phyloP scores from a whole-genome alignment of 2,329 filamentous ascomycete species.

The Dryadomyces sulphureus region DNA sequence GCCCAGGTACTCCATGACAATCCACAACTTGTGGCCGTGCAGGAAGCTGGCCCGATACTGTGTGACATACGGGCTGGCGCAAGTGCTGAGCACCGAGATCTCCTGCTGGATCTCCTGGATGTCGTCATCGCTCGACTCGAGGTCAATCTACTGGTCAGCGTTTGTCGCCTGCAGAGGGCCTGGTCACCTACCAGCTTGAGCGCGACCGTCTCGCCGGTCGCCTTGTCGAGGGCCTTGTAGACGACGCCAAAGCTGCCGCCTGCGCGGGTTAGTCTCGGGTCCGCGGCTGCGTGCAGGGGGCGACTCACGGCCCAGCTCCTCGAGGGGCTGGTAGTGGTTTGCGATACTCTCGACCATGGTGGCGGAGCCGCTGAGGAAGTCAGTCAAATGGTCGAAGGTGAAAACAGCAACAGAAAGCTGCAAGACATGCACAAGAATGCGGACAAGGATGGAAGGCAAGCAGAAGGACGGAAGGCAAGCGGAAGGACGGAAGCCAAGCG shows the following conservation, averaged over 20 bases:
- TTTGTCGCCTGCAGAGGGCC: not conserved
- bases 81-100: conserved; percentile 88
- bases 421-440: conserved; percentile 6
- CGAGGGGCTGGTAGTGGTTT: conserved; percentile 81
- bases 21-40: conserved; percentile 95
- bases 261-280: conserved; percentile 21
- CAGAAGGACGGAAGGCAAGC: not conserved
- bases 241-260: conserved; percentile 93
- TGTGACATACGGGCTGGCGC: conserved; percentile 84
- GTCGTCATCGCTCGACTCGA: conserved; percentile 96
- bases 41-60: conserved; percentile 95
- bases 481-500: not conserved
- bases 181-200: conserved; percentile 78
- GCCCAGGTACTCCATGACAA: conserved; percentile 96
- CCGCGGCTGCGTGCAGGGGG: not conserved
- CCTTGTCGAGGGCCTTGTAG: conserved; percentile 87
- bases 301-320: conserved; percentile 82
- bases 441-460: not conserved
- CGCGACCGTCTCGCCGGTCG: conserved; percentile 83
- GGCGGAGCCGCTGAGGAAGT: no score
- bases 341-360: conserved; percentile 54
- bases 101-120: conserved; percentile 97
- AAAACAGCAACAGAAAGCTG: not conserved
- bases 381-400: not conserved
- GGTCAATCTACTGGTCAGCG: conserved; percentile 58